phyloP scores from a whole-genome alignment of 2,329 filamentous ascomycete species.

The Arthrobotrys conoides region DNA sequence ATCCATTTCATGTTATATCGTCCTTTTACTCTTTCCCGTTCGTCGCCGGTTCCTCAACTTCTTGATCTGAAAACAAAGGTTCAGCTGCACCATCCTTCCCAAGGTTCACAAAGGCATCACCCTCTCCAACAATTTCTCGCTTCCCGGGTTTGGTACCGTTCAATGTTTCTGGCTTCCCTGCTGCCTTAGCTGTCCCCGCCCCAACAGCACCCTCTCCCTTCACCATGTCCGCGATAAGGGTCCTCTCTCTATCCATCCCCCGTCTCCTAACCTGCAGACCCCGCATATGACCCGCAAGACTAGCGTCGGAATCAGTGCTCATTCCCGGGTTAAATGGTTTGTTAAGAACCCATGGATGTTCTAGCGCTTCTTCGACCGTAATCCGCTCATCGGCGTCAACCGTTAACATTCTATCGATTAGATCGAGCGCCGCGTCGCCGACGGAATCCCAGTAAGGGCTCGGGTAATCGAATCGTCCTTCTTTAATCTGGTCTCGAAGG shows the following conservation, averaged over 20 bases:
- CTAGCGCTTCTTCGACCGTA: conserved; percentile 89
- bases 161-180: conserved; percentile 39
- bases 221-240: conserved; percentile 73
- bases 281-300: conserved; percentile 84
- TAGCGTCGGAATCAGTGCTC: conserved; percentile 81
- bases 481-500: conserved; percentile 77
- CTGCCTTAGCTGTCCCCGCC: conserved; percentile 20
- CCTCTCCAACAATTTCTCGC: conserved; percentile 40
- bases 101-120: conserved; percentile 58
- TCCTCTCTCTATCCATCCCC: conserved; percentile 80
- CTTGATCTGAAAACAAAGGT: conserved; percentile 53
- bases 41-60: conserved; percentile 17
- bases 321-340: conserved; percentile 77
- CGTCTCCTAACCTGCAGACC: conserved; percentile 85
- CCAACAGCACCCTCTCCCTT: conserved; percentile 38
- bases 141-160: conserved; percentile 58
- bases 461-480: conserved; percentile 91
- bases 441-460: conserved; percentile 96
- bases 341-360: conserved; percentile 89
- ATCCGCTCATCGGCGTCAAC: conserved; percentile 87
- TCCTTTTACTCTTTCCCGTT: conserved; percentile 26
- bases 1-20: conserved; percentile 11
- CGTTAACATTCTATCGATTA: conserved; percentile 95
- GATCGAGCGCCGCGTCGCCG: conserved; percentile 86
- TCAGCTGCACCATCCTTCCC: conserved; percentile 56